phyloP scores from a whole-genome alignment of 371 early-diverging fungal species.

The Mucor racemosus region DNA sequence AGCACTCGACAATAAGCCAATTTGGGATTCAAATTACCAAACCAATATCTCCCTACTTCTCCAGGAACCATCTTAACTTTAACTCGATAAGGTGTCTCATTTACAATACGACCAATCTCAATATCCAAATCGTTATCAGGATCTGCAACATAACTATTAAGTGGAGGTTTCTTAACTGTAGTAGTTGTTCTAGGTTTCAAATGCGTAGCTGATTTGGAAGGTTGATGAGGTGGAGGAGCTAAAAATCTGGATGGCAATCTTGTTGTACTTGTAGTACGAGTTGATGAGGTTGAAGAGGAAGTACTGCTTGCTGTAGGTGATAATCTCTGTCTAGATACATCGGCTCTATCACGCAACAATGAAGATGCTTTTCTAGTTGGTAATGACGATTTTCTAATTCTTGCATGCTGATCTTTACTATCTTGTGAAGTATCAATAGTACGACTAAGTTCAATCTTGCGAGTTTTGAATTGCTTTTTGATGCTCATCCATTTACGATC shows the following conservation, averaged over 20 bases:
- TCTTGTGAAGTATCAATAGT: conserved; percentile 30
- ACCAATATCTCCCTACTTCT: conserved; percentile 73
- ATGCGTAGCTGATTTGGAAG: conserved; percentile 39
- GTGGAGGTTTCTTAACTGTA: conserved; percentile 25
- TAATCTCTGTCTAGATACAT: conserved; percentile 16
- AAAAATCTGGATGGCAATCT: conserved; percentile 1
- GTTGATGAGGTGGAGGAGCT: conserved; percentile 24
- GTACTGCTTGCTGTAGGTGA: conserved; percentile 25
- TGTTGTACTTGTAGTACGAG: conserved; percentile 10
- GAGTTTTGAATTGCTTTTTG: conserved; percentile 35
- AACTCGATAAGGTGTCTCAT: conserved; percentile 54
- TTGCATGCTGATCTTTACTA: conserved; percentile 17
- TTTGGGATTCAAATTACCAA: conserved; percentile 73
- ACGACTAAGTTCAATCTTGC: conserved; percentile 38
- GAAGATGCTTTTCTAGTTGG: conserved; percentile 48
- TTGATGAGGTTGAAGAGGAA: neutral
- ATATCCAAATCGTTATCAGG: conserved; percentile 71
- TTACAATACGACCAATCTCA: conserved; percentile 74
- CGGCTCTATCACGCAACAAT: conserved; percentile 31
- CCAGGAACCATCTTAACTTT: conserved; percentile 62
- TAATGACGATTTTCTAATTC: conserved; percentile 46
- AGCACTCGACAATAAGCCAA: conserved; percentile 76
- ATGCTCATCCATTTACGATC: conserved; percentile 28
- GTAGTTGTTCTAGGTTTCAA: conserved; percentile 11
- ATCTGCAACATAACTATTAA: conserved; percentile 64